These are phyloP conservation scores for Tylopilus vinaceipallidus DNA, from an alignment of 768 basidiomycete species.

Conservation along the genomic window DNA sequence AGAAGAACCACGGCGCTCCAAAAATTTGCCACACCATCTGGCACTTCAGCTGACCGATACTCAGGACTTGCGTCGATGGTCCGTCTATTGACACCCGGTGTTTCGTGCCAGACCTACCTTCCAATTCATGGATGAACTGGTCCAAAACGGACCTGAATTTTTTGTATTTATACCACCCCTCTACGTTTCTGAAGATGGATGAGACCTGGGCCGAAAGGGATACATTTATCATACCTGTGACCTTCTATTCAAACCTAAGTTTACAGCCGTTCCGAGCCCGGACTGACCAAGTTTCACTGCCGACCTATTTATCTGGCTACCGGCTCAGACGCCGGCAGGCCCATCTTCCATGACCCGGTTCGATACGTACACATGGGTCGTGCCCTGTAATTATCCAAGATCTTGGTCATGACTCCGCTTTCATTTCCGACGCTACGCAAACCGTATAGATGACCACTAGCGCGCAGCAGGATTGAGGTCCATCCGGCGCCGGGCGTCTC, in stretches of 20 bases:
- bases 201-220: neutral
- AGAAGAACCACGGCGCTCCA: too few relatives aligned
- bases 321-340: neutral
- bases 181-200: too few relatives aligned
- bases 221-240: neutral
- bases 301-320: neutral
- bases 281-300: neutral
- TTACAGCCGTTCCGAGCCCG: constrained; percentile 5
- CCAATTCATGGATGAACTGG: neutral
- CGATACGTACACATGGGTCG: neutral
- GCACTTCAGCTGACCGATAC: too few relatives aligned
- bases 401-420: constrained; percentile 3
- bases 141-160: neutral
- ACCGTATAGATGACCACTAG: neutral
- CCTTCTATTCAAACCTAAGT: constrained; percentile 10
- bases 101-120: neutral
- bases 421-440: constrained; percentile 23
- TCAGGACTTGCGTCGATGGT: too few relatives aligned
- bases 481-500: neutral
- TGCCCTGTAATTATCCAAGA: neutral
- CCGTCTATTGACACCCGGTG: neutral
- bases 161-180: too few relatives aligned
- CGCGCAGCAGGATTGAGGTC: constrained; percentile 1
- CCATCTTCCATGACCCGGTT: neutral
- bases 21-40: too few relatives aligned